A percentile compares a stretch with the other conserved stretches of the same genome.
Conservation (phyloP, 257 asterid genomes). For the Penstemon eatonii region DNA sequence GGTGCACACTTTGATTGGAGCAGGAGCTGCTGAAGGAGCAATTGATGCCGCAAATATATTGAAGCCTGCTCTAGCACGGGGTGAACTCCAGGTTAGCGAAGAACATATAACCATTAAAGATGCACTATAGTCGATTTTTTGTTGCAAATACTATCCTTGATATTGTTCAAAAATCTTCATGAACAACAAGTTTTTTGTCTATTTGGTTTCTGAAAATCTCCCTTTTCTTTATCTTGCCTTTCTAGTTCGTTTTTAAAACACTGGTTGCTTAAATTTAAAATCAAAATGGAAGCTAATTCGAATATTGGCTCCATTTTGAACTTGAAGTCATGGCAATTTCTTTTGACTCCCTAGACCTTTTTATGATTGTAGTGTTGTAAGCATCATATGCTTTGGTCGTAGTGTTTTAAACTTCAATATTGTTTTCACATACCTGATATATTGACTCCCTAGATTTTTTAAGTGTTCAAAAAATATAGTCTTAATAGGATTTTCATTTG, state of each 20-base stretch:
- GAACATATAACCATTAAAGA: not conserved
- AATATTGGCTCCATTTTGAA: not conserved
- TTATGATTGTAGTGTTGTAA: not conserved
- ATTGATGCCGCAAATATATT: conserved; percentile 95
- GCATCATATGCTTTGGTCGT: not conserved
- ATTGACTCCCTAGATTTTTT: not conserved
- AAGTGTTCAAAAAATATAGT: no score
- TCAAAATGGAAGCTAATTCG: not conserved
- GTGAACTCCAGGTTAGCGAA: conserved; percentile 83
- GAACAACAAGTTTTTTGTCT: not conserved
- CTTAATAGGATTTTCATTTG: not conserved
- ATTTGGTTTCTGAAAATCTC: not conserved
- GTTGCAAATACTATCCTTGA: not conserved
- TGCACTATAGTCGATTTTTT: not conserved
- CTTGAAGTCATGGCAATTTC: not conserved
- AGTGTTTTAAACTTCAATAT: not conserved
- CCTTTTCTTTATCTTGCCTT: not conserved
- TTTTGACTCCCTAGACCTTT: not conserved
- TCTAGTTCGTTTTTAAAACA: conserved; percentile 5
- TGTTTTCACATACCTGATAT: not conserved
- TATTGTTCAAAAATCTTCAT: not conserved
- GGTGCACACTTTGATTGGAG: conserved; percentile 96
- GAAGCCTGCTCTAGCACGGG: conserved; percentile 94
- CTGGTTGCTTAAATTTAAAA: not conserved
- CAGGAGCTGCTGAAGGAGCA: conserved; percentile 99